phyloP scores from a whole-genome alignment of 805 yeast species.

The Maudiozyma saulgeensis region DNA sequence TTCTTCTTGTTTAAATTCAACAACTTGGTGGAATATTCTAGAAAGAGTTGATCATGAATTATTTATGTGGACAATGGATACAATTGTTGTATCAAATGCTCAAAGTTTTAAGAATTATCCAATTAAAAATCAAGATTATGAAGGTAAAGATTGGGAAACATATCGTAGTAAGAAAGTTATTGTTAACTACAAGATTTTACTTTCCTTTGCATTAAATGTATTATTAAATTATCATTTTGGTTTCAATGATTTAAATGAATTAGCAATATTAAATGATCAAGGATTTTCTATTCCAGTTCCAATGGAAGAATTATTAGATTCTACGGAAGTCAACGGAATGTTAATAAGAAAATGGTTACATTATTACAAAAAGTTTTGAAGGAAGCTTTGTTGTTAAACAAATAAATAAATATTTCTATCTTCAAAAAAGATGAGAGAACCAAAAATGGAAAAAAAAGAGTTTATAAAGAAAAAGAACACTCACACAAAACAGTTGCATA shows the following conservation, averaged over 20 bases:
- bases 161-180: slow-evolving; percentile 28
- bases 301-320: slow-evolving; percentile 16
- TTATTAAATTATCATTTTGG: slow-evolving; percentile 45
- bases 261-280: slow-evolving; percentile 19
- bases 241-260: slow-evolving; percentile 29
- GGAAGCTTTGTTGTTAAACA: neutral
- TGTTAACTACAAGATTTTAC: slow-evolving; percentile 34
- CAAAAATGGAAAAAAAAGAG: neutral
- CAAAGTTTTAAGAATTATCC: slow-evolving; percentile 30
- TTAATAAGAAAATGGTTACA: slow-evolving; percentile 29
- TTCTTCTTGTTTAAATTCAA: slow-evolving; percentile 21
- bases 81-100: slow-evolving; percentile 26
- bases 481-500: neutral
- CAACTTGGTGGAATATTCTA: slow-evolving; percentile 27
- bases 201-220: slow-evolving; percentile 34
- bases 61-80: slow-evolving; percentile 29
- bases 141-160: slow-evolving; percentile 23
- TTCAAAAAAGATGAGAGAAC: too few relatives aligned
- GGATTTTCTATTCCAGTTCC: slow-evolving; percentile 24
- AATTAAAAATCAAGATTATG: slow-evolving; percentile 15
- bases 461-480: neutral
- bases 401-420: neutral
- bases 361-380: slow-evolving; percentile 25
- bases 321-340: slow-evolving; percentile 14
- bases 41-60: slow-evolving; percentile 26